Conservation (phyloP, 305 asterid species). For the Fraxinus greggii region DNA sequence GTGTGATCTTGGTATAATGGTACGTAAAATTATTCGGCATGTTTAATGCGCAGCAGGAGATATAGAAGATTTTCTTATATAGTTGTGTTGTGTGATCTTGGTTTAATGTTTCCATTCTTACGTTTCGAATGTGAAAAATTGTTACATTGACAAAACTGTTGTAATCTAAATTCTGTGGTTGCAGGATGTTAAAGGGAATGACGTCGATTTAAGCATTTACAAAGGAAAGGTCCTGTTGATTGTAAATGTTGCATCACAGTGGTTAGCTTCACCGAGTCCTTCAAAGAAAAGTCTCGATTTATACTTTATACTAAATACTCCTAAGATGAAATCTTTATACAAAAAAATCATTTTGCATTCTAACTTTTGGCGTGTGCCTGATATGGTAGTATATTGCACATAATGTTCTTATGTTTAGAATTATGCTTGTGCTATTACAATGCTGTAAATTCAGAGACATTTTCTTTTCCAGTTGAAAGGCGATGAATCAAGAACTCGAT, state of each 20-base stretch:
- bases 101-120: too few relatives aligned
- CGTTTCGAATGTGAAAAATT: not conserved
- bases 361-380: not conserved
- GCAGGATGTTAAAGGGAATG: conserved; percentile 52
- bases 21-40: not conserved
- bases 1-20: not conserved
- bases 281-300: not conserved
- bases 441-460: not conserved
- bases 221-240: conserved; percentile 51
- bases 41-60: not conserved
- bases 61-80: not conserved
- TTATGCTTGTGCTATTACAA: not conserved
- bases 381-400: not conserved
- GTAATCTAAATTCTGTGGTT: not conserved
- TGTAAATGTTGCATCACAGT: conserved; percentile 66
- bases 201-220: conserved; percentile 47
- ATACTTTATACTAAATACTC: not conserved
- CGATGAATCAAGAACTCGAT: not conserved
- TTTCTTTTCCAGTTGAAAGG: not conserved
- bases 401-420: not conserved
- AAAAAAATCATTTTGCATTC: not conserved
- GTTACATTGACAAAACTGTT: not conserved
- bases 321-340: not conserved
- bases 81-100: too few relatives aligned
- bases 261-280: conserved; percentile 24